These are phyloP conservation scores for Xerocomellus dryophilus DNA, from an alignment of 768 basidiomycete genomes.

Conservation along the genomic window DNA sequence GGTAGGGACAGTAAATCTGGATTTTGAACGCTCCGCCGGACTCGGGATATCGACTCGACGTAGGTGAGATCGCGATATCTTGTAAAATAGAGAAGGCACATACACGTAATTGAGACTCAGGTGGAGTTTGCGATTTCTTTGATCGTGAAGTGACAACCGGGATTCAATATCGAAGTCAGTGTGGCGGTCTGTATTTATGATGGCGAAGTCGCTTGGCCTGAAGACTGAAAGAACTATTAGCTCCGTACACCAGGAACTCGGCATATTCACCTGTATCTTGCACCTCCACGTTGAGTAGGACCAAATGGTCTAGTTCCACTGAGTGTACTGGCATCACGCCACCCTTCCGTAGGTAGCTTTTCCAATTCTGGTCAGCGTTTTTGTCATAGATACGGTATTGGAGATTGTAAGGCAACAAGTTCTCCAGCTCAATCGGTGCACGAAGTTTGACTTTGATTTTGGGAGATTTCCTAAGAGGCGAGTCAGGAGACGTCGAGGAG, in stretches of 20 bases:
- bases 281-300: conserved; percentile 84
- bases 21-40: conserved; percentile 96
- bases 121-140: conserved; percentile 69
- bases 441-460: conserved; percentile 82
- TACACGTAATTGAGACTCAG: conserved; percentile 89
- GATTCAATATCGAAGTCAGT: conserved; percentile 86
- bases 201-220: conserved; percentile 93
- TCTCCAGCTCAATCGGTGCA: conserved; percentile 94
- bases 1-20: conserved; percentile 88
- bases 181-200: conserved; percentile 91
- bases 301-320: conserved; percentile 85
- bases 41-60: conserved; percentile 66
- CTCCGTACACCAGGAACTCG: neutral
- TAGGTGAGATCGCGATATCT: conserved; percentile 6
- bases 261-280: conserved; percentile 77
- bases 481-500: conserved; percentile 3
- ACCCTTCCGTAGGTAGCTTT: conserved; percentile 87
- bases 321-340: conserved; percentile 97
- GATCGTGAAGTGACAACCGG: conserved; percentile 68
- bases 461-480: conserved; percentile 65
- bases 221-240: conserved; percentile 52
- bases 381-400: conserved; percentile 98
- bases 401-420: conserved; percentile 89
- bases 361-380: conserved; percentile 90
- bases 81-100: conserved; percentile 27